phyloP scores from a whole-genome alignment of 2,329 filamentous ascomycete genomes.

The Scedosporium apiospermum region DNA sequence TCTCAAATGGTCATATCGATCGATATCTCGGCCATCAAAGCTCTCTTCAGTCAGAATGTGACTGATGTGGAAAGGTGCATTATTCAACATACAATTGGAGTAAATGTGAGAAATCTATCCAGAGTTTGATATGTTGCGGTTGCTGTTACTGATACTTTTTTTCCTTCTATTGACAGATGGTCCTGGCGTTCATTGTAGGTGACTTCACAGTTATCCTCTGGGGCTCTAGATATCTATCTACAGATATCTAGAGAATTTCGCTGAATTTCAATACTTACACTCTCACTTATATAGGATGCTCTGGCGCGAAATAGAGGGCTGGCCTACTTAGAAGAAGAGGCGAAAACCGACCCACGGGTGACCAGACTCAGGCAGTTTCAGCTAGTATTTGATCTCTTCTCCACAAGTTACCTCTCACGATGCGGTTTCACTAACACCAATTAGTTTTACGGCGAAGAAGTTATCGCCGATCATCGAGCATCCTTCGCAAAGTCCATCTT shows the following conservation, averaged over 20 bases:
- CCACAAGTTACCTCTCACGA: too few relatives aligned
- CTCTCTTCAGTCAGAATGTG: conserved; percentile 1
- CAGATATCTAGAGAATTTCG: too few relatives aligned
- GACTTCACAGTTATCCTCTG: background rate
- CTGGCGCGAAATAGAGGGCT: conserved; percentile 1
- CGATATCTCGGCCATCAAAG: background rate
- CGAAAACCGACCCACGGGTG: background rate
- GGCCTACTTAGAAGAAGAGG: background rate
- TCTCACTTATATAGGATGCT: background rate
- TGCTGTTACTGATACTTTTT: background rate
- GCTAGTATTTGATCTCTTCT: background rate
- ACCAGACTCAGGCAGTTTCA: background rate
- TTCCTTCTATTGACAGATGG: background rate
- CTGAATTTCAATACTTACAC: background rate
- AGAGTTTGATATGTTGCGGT: background rate
- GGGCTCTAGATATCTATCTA: too few relatives aligned
- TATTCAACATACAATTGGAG: conserved; percentile 1
- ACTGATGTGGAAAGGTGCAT: background rate
- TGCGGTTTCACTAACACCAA: too few relatives aligned
- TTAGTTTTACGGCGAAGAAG: background rate
- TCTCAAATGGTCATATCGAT: conserved; percentile 1
- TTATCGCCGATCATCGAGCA: background rate
- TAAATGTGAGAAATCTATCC: background rate
- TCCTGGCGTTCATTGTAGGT: conserved; percentile 1
- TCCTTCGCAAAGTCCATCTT: conserved; percentile 4